These are phyloP conservation scores for Mortierella sp. DNA, from an alignment of 371 early-diverging fungal species.

Conservation along the genomic window DNA sequence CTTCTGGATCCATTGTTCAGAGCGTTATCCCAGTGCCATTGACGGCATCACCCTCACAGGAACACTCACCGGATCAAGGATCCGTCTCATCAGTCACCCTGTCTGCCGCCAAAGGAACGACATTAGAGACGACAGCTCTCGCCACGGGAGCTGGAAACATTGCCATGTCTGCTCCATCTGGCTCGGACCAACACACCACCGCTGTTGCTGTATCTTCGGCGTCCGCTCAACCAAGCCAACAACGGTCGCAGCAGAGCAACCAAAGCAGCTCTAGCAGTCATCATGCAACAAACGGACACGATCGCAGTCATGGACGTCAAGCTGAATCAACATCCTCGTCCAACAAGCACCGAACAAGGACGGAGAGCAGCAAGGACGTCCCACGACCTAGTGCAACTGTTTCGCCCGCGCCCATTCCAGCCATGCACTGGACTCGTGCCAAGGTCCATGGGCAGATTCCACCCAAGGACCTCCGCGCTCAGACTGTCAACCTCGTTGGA, in stretches of 20 bases:
- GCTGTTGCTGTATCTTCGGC: neutral
- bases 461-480: slow-evolving; percentile 83
- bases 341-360: slow-evolving; percentile 33
- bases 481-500: slow-evolving; percentile 82
- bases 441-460: slow-evolving; percentile 76
- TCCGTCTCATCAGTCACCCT: neutral
- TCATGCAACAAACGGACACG: neutral
- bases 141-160: neutral
- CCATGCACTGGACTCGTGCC: slow-evolving; percentile 90
- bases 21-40: neutral
- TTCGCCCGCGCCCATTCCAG: slow-evolving; percentile 79
- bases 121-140: slow-evolving; percentile 8
- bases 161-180: neutral
- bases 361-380: neutral
- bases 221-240: neutral
- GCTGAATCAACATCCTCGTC: slow-evolving; percentile 16
- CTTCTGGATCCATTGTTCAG: slow-evolving; percentile 21
- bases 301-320: neutral
- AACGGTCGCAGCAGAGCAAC: neutral
- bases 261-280: neutral
- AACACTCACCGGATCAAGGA: neutral
- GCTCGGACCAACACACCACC: neutral
- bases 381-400: slow-evolving; percentile 46
- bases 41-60: neutral
- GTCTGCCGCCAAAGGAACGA: neutral